Evolutionary conservation across 202 grass and related monocot species (phyloP).

Genomic region (Eragrostis tef): DNA sequence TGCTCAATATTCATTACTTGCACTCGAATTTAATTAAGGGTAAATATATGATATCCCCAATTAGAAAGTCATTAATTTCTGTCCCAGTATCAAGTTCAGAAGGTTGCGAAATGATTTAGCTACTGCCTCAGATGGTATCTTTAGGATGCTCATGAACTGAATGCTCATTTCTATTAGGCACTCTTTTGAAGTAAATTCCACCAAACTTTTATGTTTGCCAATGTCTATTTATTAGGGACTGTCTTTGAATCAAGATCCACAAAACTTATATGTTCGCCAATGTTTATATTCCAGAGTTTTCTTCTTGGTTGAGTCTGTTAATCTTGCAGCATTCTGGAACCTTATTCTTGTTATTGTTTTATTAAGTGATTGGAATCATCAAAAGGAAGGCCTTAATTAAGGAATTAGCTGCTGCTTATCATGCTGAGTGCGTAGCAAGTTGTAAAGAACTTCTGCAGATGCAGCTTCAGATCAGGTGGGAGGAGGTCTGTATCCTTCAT

Average conservation of each 20-base stretch:
- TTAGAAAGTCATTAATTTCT: neutral
- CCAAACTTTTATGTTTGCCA: neutral
- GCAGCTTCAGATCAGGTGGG: conserved; percentile 76
- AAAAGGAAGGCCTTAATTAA: conserved; percentile 88
- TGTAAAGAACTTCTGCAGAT: conserved; percentile 63
- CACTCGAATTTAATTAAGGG: neutral
- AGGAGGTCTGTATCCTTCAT: conserved; percentile 53
- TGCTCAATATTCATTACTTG: neutral
- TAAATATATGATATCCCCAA: neutral
- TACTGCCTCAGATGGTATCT: neutral
- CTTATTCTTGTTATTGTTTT: conserved; percentile 23
- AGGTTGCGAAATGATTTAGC: conserved; percentile 19
- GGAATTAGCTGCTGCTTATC: conserved; percentile 69
- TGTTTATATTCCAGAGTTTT: neutral
- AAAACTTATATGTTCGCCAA: neutral
- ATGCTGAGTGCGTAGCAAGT: conserved; percentile 58
- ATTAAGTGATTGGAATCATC: conserved; percentile 79
- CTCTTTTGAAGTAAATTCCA: neutral
- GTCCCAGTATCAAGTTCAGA: neutral
- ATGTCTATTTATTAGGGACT: neutral
- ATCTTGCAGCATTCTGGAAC: conserved; percentile 7
- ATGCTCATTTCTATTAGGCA: neutral
- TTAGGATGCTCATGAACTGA: neutral
- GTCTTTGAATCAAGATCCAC: neutral
- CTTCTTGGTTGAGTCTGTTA: neutral